Percentiles rank a stretch among this genome's conserved stretches.
These are phyloP conservation scores for Naumovozyma castellii DNA, from an alignment of 805 yeast species.

Conservation along the genomic window DNA sequence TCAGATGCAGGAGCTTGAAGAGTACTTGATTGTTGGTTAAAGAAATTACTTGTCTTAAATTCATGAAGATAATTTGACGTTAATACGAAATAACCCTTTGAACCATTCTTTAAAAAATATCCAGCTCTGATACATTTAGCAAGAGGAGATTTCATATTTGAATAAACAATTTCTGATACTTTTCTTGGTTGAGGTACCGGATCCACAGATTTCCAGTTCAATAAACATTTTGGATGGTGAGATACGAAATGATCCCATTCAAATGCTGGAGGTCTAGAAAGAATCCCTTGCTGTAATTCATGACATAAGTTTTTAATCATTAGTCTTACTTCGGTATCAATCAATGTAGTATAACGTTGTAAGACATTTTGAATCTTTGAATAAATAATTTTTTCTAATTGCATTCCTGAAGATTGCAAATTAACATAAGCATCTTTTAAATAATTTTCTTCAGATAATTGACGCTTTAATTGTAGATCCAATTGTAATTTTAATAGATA, in stretches of 20 bases:
- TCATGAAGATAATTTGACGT: slow-evolving; percentile 62
- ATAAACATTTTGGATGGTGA: slow-evolving; percentile 34
- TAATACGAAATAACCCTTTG: slow-evolving; percentile 56
- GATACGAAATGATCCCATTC: slow-evolving; percentile 66
- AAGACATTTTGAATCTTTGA: slow-evolving; percentile 52
- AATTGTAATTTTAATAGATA: slow-evolving; percentile 50
- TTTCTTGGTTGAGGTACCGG: slow-evolving; percentile 37
- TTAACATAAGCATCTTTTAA: slow-evolving; percentile 56
- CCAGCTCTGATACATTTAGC: slow-evolving; percentile 53
- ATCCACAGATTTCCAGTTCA: slow-evolving; percentile 31
- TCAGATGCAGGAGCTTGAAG: neutral
- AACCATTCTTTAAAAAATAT: slow-evolving; percentile 48
- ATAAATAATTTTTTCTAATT: slow-evolving; percentile 54
- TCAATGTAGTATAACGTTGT: slow-evolving; percentile 40
- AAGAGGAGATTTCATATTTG: slow-evolving; percentile 42
- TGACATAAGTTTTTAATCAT: slow-evolving; percentile 44
- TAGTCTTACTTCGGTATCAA: slow-evolving; percentile 45
- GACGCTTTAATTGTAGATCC: slow-evolving; percentile 58
- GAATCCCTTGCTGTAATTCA: slow-evolving; percentile 37
- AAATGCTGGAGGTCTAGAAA: slow-evolving; percentile 45
- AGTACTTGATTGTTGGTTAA: slow-evolving; percentile 3
- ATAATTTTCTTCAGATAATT: slow-evolving; percentile 51
- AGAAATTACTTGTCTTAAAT: slow-evolving; percentile 38
- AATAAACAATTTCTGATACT: slow-evolving; percentile 43
- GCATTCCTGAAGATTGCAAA: slow-evolving; percentile 55